Evolutionary conservation across 1,284 basidiomycete genomes (phyloP).

Genomic region (Boletus coffeatus): DNA sequence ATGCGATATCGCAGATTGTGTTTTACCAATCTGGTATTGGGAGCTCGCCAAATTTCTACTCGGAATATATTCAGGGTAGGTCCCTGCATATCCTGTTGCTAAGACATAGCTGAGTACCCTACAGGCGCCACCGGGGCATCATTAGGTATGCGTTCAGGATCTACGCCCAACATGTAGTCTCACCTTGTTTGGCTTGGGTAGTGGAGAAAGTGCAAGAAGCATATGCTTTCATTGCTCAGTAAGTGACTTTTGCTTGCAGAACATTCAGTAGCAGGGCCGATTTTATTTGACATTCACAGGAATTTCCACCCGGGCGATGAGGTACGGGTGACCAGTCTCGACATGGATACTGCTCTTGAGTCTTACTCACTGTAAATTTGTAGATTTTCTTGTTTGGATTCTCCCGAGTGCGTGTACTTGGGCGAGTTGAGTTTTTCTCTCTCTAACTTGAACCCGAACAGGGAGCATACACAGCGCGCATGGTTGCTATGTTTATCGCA

Average conservation of each 20-base stretch:
- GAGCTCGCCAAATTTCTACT: conserved; percentile 52
- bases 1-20: conserved; percentile 56
- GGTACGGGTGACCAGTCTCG: conserved; percentile 31
- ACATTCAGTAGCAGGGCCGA: background rate
- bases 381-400: conserved; percentile 73
- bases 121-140: conserved; percentile 55
- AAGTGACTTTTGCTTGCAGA: conserved; percentile 24
- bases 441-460: conserved; percentile 8
- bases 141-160: conserved; percentile 37
- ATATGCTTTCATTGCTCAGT: conserved; percentile 72
- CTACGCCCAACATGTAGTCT: conserved; percentile 2
- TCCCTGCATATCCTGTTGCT: background rate
- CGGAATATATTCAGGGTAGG: conserved; percentile 47
- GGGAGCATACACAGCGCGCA: conserved; percentile 70
- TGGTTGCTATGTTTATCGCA: conserved; percentile 65
- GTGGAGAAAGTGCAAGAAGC: conserved; percentile 68
- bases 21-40: conserved; percentile 71
- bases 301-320: conserved; percentile 68
- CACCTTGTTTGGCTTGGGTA: conserved; percentile 21
- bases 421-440: background rate
- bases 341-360: conserved; percentile 2
- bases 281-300: conserved; percentile 30
- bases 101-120: background rate
- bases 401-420: conserved; percentile 44
- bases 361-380: conserved; percentile 2